phyloP scores from a whole-genome alignment of 2,329 filamentous ascomycete species.

The Diaporthe sp. region DNA sequence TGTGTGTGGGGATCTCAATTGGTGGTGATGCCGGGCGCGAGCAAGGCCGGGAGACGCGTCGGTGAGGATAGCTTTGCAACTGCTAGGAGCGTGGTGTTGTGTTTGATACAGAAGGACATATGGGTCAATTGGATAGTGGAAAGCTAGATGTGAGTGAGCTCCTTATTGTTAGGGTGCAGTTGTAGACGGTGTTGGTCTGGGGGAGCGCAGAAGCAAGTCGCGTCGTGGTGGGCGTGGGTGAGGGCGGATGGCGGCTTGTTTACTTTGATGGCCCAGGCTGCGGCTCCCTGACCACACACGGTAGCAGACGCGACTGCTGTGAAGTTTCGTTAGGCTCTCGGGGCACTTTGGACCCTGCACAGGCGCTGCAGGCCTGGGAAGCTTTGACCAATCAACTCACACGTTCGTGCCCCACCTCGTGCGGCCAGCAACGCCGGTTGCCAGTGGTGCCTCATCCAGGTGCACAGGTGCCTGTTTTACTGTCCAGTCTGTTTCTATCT shows the following conservation, averaged over 20 bases:
- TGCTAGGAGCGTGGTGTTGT: slow-evolving; percentile 8
- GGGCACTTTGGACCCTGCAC: slow-evolving; percentile 23
- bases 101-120: slow-evolving; percentile 33
- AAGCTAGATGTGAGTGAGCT: slow-evolving; percentile 27
- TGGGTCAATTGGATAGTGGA: slow-evolving; percentile 30
- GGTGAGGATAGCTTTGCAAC: slow-evolving; percentile 24
- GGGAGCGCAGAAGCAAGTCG: slow-evolving; percentile 27
- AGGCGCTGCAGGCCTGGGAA: slow-evolving; percentile 13
- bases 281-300: slow-evolving; percentile 5
- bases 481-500: not conserved
- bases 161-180: slow-evolving; percentile 25
- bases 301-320: slow-evolving; percentile 33
- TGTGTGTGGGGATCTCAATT: slow-evolving; percentile 41
- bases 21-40: not conserved
- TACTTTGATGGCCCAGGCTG: slow-evolving; percentile 25
- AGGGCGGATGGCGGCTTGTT: slow-evolving; percentile 30
- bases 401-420: slow-evolving; percentile 9
- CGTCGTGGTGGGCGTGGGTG: slow-evolving; percentile 24
- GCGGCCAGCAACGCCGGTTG: slow-evolving; percentile 7
- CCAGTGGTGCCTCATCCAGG: not conserved
- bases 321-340: slow-evolving; percentile 17
- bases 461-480: not conserved
- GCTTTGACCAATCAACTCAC: slow-evolving; percentile 35
- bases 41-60: slow-evolving; percentile 33
- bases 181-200: slow-evolving; percentile 34